Conservation (phyloP, 2,329 filamentous ascomycete genomes). For the Aspergillus melleus region DNA sequence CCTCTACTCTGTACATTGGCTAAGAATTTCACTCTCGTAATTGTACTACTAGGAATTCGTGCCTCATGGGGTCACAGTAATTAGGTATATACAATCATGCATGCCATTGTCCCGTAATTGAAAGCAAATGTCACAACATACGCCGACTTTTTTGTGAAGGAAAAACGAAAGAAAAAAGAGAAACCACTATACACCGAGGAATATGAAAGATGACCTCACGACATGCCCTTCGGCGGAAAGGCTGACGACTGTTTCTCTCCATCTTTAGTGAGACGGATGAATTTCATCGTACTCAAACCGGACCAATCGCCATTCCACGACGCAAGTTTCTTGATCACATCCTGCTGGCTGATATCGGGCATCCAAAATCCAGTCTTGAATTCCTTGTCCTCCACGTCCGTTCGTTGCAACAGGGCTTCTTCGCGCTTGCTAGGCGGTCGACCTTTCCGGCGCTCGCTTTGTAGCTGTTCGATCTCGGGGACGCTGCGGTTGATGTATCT, state of each 20-base stretch:
- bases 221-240: slow-evolving; percentile 71
- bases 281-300: slow-evolving; percentile 72
- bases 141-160: slow-evolving; percentile 11
- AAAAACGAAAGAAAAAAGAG: slow-evolving; percentile 14
- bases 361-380: slow-evolving; percentile 77
- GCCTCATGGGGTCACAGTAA: not conserved
- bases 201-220: slow-evolving; percentile 33
- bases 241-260: slow-evolving; percentile 67
- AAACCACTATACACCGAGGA: not conserved
- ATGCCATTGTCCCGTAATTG: slow-evolving; percentile 2
- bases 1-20: too few relatives aligned
- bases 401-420: slow-evolving; percentile 71
- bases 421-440: slow-evolving; percentile 76
- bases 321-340: slow-evolving; percentile 65
- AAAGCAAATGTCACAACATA: not conserved
- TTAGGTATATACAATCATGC: slow-evolving; percentile 3
- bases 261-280: slow-evolving; percentile 68
- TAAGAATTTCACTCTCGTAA: not conserved
- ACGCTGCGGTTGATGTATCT: slow-evolving; percentile 41
- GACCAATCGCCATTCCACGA: slow-evolving; percentile 85
- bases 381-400: slow-evolving; percentile 72
- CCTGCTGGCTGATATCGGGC: slow-evolving; percentile 70
- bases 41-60: not conserved
- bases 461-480: slow-evolving; percentile 38
- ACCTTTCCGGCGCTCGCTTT: slow-evolving; percentile 72